These are phyloP conservation scores for Aphanomyces cochlioides DNA, from an alignment of 352 stramenopile genomes.

Conservation along the genomic window DNA sequence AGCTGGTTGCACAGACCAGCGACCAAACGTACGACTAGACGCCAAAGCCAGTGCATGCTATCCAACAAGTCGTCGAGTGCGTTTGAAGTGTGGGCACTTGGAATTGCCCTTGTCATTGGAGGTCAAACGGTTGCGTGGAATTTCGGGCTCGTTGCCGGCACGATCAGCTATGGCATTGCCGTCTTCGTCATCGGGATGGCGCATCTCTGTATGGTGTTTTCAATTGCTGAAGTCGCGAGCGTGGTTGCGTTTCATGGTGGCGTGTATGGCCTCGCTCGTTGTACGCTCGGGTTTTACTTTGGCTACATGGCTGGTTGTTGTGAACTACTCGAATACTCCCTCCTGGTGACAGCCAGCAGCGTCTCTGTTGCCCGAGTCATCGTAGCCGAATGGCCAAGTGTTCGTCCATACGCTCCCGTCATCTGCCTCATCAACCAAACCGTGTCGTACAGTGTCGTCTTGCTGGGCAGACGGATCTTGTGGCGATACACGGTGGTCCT, in stretches of 20 bases:
- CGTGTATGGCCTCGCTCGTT: slow-evolving; percentile 24
- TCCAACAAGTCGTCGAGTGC: not conserved
- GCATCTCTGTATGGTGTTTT: slow-evolving; percentile 39
- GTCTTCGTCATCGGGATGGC: slow-evolving; percentile 42
- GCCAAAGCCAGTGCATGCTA: no score
- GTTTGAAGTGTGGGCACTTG: slow-evolving; percentile 25
- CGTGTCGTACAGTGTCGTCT: slow-evolving; percentile 31
- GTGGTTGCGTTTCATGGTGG: slow-evolving; percentile 24
- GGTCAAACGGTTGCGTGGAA: slow-evolving; percentile 25
- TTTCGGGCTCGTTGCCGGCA: slow-evolving; percentile 30
- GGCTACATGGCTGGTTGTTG: slow-evolving; percentile 22
- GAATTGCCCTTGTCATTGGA: slow-evolving; percentile 24
- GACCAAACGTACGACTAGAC: no score
- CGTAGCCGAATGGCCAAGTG: slow-evolving; percentile 28
- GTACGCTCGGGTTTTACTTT: slow-evolving; percentile 26
- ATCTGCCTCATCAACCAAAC: slow-evolving; percentile 35
- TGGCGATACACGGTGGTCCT: slow-evolving; percentile 35
- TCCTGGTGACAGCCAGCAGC: slow-evolving; percentile 9
- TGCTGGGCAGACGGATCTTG: slow-evolving; percentile 35
- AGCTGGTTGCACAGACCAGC: no score
- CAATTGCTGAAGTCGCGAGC: slow-evolving; percentile 15
- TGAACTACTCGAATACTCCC: slow-evolving; percentile 17
- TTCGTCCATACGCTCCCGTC: slow-evolving; percentile 28
- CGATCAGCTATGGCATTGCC: slow-evolving; percentile 44
- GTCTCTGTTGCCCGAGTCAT: slow-evolving; percentile 30